Conservation (phyloP, 768 basidiomycete species). For the Glaciozyma martinii region DNA sequence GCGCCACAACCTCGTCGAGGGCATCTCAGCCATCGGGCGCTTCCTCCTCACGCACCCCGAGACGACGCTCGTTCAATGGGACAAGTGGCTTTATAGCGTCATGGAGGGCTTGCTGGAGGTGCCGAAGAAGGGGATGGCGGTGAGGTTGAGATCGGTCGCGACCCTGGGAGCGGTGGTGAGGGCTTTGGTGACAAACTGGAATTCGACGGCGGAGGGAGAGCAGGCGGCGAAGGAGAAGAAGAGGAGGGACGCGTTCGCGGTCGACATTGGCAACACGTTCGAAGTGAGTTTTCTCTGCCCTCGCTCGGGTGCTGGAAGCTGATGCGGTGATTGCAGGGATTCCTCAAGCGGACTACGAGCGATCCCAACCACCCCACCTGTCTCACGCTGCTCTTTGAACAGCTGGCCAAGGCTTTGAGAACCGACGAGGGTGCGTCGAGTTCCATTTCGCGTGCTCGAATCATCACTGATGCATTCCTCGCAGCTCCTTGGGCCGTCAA, state of each 20-base stretch:
- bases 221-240: background rate
- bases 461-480: background rate
- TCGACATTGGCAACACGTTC: constrained; percentile 3
- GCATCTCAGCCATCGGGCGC: constrained; percentile 5
- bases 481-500: background rate
- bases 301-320: too few species aligned
- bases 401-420: background rate
- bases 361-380: background rate
- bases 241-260: background rate
- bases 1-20: constrained; percentile 6
- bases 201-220: background rate
- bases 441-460: background rate
- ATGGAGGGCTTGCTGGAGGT: constrained; percentile 26
- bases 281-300: background rate
- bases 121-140: constrained; percentile 12
- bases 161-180: constrained; percentile 7
- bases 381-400: background rate
- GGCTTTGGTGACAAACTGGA: constrained; percentile 7
- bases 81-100: background rate
- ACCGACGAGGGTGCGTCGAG: background rate
- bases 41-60: constrained; percentile 8
- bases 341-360: background rate
- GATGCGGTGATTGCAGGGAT: too few species aligned
- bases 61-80: background rate
- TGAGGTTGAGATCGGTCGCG: constrained; percentile 1